Base-by-base conservation (phyloP, 345 rosid genomes). In the Euphorbia pulcherrima region DNA sequence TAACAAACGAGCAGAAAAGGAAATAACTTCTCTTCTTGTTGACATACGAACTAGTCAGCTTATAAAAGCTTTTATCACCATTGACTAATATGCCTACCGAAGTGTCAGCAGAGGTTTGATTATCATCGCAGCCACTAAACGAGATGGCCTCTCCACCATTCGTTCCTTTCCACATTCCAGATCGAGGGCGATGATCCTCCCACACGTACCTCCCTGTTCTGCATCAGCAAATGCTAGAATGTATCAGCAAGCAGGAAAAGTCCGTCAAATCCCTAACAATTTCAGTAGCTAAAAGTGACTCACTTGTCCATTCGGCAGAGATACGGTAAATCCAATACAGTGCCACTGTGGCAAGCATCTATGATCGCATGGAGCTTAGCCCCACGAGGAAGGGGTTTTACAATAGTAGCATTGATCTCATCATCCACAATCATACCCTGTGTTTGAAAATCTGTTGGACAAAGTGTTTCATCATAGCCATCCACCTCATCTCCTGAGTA, bases 321-420 rank as follows among this genome's bases (percentile, higher is more conserved):
- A 69, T 30, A 93, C 6, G 97, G 97, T 65, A 90, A 82, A 57
- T 90, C 98, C 63, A 93, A 62, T 39, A 86, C 87, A 0, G 98
- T 93, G 41, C 98, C 98, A 67, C 96, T 93, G 65, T 90, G 96
- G 74, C 97, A 93, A 73, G 97, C 84, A 77, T 93, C 98, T 2
- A 93, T 63, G 47, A 93, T 82, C 21, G 98, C 94, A 56, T 93
- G 98, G 60, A 93, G 97, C 82, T 83, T 88, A 33, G 65, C 93
- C n/a, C 98, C 96, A 0, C 20, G 84, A 57, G 98, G 96, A 40
- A 93, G 86, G 65, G 98, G 94, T 75, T 77, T 81, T 29, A 93
- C 97, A 30, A 90, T 81, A 2, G 85, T 80, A 11, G 85, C 77
- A 75, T 93, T 93, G 72, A 93, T 88, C 84, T 93, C 97, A 52